A percentile compares a stretch with the other conserved stretches of the same genome.
phyloP scores from a whole-genome alignment of 148 eudicot species.

The Nepenthes gracilis region DNA sequence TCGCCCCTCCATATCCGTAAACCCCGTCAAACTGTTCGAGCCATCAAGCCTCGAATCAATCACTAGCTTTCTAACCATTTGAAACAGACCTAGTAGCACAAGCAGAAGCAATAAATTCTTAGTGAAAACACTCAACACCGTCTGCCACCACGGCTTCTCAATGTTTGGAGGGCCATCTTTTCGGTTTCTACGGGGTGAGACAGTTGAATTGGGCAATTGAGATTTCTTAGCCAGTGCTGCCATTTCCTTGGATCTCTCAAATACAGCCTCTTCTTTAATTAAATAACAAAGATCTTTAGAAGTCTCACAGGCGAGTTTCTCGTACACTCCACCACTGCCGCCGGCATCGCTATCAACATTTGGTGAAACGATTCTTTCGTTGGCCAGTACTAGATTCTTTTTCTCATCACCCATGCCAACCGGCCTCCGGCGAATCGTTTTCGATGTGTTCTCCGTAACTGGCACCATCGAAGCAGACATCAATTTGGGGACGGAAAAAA shows the following conservation, averaged over 20 bases:
- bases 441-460: conserved; percentile 47
- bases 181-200: conserved; percentile 18
- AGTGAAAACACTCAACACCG: conserved; percentile 37
- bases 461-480: conserved; percentile 90
- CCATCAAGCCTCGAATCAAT: conserved; percentile 10
- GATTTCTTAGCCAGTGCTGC: conserved; percentile 13
- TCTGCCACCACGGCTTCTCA: conserved; percentile 47
- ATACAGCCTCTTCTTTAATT: conserved; percentile 23
- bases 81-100: conserved; percentile 40
- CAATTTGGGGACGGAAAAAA: not conserved
- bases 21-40: conserved; percentile 13
- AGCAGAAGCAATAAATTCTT: conserved; percentile 53
- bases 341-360: conserved; percentile 3
- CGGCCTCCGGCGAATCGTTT: conserved; percentile 43
- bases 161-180: conserved; percentile 15
- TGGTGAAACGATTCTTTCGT: conserved; percentile 13
- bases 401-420: conserved; percentile 33
- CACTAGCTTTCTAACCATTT: conserved; percentile 45
- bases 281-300: conserved; percentile 45
- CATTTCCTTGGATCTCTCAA: conserved; percentile 35
- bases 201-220: conserved; percentile 13
- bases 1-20: conserved; percentile 47
- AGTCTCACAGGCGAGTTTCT: conserved; percentile 8
- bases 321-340: conserved; percentile 15
- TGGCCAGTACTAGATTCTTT: conserved; percentile 29